These are phyloP conservation scores for Cenchrus americanus DNA, from an alignment of 176 grass and related monocot genomes.

Conservation along the genomic window DNA sequence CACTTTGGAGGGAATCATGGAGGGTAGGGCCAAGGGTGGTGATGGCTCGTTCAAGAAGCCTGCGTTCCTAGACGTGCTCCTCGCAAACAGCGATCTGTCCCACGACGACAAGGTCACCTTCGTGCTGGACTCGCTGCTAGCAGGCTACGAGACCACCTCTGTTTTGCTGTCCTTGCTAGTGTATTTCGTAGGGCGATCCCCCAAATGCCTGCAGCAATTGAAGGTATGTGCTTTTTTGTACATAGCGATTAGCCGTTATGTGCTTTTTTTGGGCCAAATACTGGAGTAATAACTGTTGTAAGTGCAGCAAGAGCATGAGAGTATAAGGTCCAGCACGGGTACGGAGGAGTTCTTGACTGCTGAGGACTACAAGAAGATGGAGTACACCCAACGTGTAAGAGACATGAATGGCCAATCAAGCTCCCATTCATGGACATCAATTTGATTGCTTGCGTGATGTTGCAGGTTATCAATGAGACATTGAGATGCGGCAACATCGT, in stretches of 20 bases:
- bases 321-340: constrained; percentile 49
- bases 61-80: constrained; percentile 59
- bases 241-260: no score
- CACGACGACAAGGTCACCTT: constrained; percentile 70
- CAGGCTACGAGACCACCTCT: constrained; percentile 68
- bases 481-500: constrained; percentile 69
- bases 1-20: constrained; percentile 50
- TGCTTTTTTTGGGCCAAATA: neutral
- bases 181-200: constrained; percentile 54
- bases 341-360: constrained; percentile 41
- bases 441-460: neutral
- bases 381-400: constrained; percentile 60
- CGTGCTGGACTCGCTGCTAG: constrained; percentile 61
- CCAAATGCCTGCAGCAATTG: constrained; percentile 36
- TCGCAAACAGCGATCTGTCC: constrained; percentile 38
- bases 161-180: constrained; percentile 47
- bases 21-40: constrained; percentile 34
- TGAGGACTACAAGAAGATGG: constrained; percentile 69
- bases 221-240: constrained; percentile 37
- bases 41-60: constrained; percentile 29
- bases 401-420: no score
- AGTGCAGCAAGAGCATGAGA: constrained; percentile 50
- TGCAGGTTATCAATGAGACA: constrained; percentile 58
- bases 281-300: neutral
- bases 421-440: no score